Base-by-base conservation (phyloP, 257 asterid species). In the Plectranthus barbatus region DNA sequence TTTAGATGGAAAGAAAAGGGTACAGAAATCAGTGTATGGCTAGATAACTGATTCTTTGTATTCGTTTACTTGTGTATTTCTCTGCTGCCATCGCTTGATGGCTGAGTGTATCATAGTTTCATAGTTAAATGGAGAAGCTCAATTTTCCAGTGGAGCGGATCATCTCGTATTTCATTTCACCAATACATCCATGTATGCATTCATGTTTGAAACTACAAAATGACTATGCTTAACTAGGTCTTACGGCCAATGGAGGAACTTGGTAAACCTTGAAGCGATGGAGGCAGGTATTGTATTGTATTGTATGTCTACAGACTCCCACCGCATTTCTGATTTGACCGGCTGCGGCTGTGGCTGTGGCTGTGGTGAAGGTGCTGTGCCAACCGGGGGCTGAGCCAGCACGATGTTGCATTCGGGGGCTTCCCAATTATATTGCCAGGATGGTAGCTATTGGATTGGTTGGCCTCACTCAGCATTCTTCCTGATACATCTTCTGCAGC, bases 321-420 rank as follows among this genome's bases (percentile, higher is more conserved):
- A n/a, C n/a, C n/a, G n/a, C n/a, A n/a, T n/a, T n/a, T n/a, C n/a
- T n/a, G n/a, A n/a, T n/a, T n/a, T n/a, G n/a, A n/a, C n/a, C n/a
- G n/a, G n/a, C n/a, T n/a, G n/a, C n/a, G n/a, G n/a, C n/a, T n/a
- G n/a, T n/a, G n/a, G n/a, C n/a, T n/a, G n/a, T n/a, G n/a, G n/a
- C n/a, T n/a, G n/a, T n/a, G n/a, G n/a, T n/a, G n/a, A n/a, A n/a
- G n/a, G n/a, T n/a, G n/a, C n/a, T n/a, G n/a, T 59, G 63, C 88
- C 88, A 0, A 84, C 80, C 1, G 73, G 94, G 64, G 94, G 84
- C 70, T 91, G 95, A 0, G 86, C 91, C n/a, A 91, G 82, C 15
- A 77, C 66, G 61, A 78, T 86, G 53, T 83, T 77, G 67, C 97
- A 87, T 79, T 84, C 96, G 0, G 97, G 97, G 96, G 82, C 84